Conservation (phyloP, 805 yeast genomes). For the Wickerhamiella allomyrinae region DNA sequence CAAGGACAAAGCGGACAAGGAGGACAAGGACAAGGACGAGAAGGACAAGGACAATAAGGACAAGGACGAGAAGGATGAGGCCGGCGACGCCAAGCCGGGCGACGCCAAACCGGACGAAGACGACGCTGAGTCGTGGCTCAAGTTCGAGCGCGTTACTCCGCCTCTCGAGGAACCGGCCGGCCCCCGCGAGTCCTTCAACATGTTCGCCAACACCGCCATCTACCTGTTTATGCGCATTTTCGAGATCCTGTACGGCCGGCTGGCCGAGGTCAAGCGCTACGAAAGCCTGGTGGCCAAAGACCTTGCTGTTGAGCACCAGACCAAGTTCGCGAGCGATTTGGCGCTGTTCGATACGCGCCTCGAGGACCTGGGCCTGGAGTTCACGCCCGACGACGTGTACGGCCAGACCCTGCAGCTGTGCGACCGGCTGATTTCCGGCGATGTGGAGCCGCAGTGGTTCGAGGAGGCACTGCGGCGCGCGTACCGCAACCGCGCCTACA, state of each 20-base stretch:
- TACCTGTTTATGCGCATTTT: constrained; percentile 82
- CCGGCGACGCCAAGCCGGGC: constrained; percentile 13
- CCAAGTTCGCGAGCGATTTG: constrained; percentile 70
- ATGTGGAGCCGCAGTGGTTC: constrained; percentile 83
- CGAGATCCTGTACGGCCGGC: constrained; percentile 66
- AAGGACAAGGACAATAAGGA: constrained; percentile 9
- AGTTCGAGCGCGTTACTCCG: constrained; percentile 15
- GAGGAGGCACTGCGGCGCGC: constrained; percentile 95
- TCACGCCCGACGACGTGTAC: constrained; percentile 36
- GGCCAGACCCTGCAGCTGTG: constrained; percentile 63
- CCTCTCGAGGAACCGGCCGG: constrained; percentile 15
- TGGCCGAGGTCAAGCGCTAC: constrained; percentile 59
- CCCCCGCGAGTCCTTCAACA: constrained; percentile 41
- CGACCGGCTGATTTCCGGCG: constrained; percentile 70
- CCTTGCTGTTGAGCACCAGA: constrained; percentile 32
- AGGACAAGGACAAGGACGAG: constrained; percentile 6
- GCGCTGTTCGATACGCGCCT: constrained; percentile 68
- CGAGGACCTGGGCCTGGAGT: constrained; percentile 64
- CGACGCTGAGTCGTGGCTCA: constrained; percentile 14
- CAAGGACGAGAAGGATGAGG: constrained; percentile 1
- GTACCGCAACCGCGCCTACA: constrained; percentile 83
- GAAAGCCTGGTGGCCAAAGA: constrained; percentile 62
- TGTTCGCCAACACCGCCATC: constrained; percentile 78
- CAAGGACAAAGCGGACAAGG: constrained; percentile 3
- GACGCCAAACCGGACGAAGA: constrained; percentile 9